Evolutionary conservation across 495 filamentous ascomycete genomes (phyloP).

Genomic region (Trichoderma gamsii): DNA sequence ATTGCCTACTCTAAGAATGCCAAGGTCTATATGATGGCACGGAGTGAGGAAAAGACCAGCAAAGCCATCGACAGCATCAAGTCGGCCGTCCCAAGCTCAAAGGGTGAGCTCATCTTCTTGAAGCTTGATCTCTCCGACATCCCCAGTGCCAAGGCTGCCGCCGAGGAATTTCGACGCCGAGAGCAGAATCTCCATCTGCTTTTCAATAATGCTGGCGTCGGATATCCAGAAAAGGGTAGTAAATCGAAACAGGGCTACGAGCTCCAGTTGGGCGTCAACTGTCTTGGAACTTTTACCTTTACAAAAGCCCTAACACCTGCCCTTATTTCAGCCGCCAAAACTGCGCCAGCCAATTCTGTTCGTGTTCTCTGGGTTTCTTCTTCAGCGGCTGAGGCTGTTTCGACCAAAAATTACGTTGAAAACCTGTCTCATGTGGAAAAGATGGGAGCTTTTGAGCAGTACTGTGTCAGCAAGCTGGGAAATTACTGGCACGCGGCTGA

Average conservation of each 20-base stretch:
- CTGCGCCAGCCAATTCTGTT: slow-evolving; percentile 24
- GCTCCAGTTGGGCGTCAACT: slow-evolving; percentile 34
- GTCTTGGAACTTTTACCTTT: slow-evolving; percentile 33
- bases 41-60: slow-evolving; percentile 29
- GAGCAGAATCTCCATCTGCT: slow-evolving; percentile 24
- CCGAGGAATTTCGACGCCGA: slow-evolving; percentile 17
- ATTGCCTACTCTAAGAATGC: slow-evolving; percentile 38
- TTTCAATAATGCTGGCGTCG: slow-evolving; percentile 35
- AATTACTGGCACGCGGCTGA: slow-evolving; percentile 35
- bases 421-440: slow-evolving; percentile 28
- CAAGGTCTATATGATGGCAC: slow-evolving; percentile 46
- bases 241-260: slow-evolving; percentile 34
- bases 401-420: slow-evolving; percentile 25
- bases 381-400: slow-evolving; percentile 21
- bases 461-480: slow-evolving; percentile 41
- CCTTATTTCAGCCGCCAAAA: slow-evolving; percentile 31
- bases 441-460: slow-evolving; percentile 13
- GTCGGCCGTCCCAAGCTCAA: slow-evolving; percentile 12
- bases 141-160: slow-evolving; percentile 18
- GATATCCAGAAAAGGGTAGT: slow-evolving; percentile 21
- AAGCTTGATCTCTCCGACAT: slow-evolving; percentile 25
- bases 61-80: slow-evolving; percentile 22
- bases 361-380: slow-evolving; percentile 40
- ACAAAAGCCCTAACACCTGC: slow-evolving; percentile 40
- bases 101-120: slow-evolving; percentile 23